Conservation (phyloP, 345 rosid genomes). For the Aurinia saxatilis region DNA sequence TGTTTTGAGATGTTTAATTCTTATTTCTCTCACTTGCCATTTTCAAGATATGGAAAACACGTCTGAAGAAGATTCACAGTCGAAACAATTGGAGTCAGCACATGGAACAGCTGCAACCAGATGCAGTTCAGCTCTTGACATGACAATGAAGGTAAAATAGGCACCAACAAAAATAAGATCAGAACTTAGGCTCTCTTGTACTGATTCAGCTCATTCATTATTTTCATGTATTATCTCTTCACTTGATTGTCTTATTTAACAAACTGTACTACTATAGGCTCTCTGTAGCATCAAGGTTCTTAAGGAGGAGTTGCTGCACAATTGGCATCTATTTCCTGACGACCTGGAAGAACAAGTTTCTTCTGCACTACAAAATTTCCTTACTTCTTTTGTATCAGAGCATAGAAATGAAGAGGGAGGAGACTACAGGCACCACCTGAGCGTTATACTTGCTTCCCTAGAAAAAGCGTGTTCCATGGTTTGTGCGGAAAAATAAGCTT, state of each 20-base stretch:
- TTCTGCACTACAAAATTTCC: background rate
- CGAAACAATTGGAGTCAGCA: background rate
- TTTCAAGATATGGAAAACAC: slow-evolving; percentile 1
- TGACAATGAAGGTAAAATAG: slow-evolving; percentile 6
- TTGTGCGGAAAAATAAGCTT: background rate
- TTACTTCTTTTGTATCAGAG: background rate
- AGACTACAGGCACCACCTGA: background rate
- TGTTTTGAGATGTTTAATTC: background rate
- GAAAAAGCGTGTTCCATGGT: slow-evolving; percentile 3
- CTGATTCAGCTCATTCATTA: background rate
- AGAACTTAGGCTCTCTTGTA: background rate
- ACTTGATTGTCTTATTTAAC: background rate
- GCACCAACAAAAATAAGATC: background rate
- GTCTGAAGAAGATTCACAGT: no score
- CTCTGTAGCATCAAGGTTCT: slow-evolving; percentile 2
- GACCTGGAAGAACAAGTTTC: slow-evolving; percentile 1
- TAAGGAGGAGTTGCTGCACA: slow-evolving; percentile 1
- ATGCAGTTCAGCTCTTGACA: slow-evolving; percentile 8
- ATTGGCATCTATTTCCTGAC: background rate
- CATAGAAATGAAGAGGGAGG: slow-evolving; percentile 6
- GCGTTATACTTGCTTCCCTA: slow-evolving; percentile 10
- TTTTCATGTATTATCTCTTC: background rate
- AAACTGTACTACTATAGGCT: slow-evolving; percentile 4
- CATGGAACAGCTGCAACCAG: background rate
- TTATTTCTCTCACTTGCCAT: background rate